Percentiles rank a stretch among this genome's conserved stretches.
phyloP scores from a whole-genome alignment of 768 basidiomycete genomes.

The Lactarius sp. region DNA sequence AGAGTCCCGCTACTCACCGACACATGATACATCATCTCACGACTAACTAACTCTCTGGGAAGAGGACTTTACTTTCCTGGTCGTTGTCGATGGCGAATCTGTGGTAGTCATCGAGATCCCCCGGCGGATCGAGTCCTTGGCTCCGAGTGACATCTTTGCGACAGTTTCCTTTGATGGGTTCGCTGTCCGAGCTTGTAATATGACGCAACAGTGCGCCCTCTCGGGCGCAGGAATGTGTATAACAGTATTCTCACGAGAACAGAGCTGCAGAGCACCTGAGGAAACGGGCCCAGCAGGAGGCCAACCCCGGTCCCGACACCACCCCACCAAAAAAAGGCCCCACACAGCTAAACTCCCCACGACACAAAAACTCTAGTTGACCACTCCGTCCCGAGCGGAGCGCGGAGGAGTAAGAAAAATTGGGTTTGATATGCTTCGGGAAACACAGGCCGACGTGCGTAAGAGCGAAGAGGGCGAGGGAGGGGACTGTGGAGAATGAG shows the following conservation, averaged over 20 bases:
- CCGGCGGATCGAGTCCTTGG: neutral
- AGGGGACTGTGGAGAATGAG: neutral
- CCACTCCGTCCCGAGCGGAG: neutral
- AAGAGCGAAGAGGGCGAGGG: no score
- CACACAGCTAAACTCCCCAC: neutral
- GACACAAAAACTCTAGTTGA: neutral
- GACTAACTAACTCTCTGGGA: neutral
- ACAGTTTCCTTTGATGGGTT: neutral
- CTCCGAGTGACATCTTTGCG: neutral
- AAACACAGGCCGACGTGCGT: no score
- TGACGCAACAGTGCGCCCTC: neutral
- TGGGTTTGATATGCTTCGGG: no score
- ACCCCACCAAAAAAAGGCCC: no score
- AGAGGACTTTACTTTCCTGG: neutral
- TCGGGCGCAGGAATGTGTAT: neutral
- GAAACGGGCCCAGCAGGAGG: neutral
- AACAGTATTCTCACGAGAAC: neutral
- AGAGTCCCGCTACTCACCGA: neutral
- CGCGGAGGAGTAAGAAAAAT: neutral
- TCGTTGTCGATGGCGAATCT: neutral
- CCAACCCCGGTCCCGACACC: neutral
- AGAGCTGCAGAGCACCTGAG: neutral
- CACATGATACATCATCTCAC: no score
- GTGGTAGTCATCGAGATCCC: no score
- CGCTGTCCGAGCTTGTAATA: neutral